Conservation (phyloP, 768 basidiomycete species). For the Pleurotus pulmonarius region DNA sequence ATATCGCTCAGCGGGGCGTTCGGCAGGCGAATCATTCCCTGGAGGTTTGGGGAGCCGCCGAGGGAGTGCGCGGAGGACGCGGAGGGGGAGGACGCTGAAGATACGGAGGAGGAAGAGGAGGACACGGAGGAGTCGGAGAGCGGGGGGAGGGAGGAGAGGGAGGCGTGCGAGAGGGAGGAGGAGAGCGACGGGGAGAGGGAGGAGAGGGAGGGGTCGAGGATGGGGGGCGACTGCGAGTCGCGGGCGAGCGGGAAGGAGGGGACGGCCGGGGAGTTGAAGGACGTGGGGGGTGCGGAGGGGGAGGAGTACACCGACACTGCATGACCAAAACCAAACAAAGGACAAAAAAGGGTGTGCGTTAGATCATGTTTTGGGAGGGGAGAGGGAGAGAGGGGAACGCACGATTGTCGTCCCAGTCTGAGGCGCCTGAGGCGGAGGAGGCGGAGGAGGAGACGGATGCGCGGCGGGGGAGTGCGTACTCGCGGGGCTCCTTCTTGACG, state of each 20-base stretch:
- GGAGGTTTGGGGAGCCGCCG: slow-evolving; percentile 14
- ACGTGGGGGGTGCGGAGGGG: slow-evolving; percentile 59
- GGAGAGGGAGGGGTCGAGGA: slow-evolving; percentile 62
- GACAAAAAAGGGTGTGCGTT: slow-evolving; percentile 4
- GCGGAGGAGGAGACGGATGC: slow-evolving; percentile 63
- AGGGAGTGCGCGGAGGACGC: slow-evolving; percentile 41
- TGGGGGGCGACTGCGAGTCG: slow-evolving; percentile 43
- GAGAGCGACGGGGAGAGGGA: slow-evolving; percentile 71
- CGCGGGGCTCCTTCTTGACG: slow-evolving; percentile 59
- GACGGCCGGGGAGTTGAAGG: slow-evolving; percentile 62
- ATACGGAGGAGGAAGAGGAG: slow-evolving; percentile 38
- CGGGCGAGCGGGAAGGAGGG: slow-evolving; percentile 60
- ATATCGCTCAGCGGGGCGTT: slow-evolving; percentile 71
- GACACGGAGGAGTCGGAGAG: slow-evolving; percentile 49
- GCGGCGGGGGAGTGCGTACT: slow-evolving; percentile 49
- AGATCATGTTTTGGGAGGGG: neutral
- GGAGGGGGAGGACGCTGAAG: slow-evolving; percentile 56
- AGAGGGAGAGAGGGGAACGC: slow-evolving; percentile 26
- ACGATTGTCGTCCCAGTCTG: slow-evolving; percentile 85
- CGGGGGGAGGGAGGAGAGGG: slow-evolving; percentile 38
- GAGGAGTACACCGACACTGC: slow-evolving; percentile 52
- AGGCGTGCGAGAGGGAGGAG: slow-evolving; percentile 57
- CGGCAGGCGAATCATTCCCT: slow-evolving; percentile 66
- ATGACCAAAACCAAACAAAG: slow-evolving; percentile 13
- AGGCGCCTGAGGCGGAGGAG: slow-evolving; percentile 53